Evolutionary conservation across 2,329 filamentous ascomycete genomes (phyloP), one percentile per base, ranked within the genome.

Genomic region (Diaporthe nobilis): DNA sequence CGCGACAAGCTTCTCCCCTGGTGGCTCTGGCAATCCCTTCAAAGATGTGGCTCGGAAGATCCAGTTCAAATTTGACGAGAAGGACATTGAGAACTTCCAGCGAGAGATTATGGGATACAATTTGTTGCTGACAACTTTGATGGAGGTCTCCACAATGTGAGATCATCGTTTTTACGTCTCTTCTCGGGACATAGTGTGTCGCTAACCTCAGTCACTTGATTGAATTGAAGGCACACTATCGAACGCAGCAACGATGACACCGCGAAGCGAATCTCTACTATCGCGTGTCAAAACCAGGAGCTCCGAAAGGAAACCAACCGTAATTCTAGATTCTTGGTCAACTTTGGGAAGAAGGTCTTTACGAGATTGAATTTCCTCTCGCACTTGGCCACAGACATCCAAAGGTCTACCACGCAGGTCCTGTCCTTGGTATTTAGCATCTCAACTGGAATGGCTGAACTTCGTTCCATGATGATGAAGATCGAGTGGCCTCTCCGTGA

Each of bases 31-130:
- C n/a, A 71, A 34, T n/a, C 3, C 39, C 20, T 3, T 58, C 13
- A 71, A 31, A 58, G 67, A 71, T 47, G 20, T n/a, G 10, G 37
- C 51, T 1, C 58, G 37, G 37, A 58, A 47, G 17, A 57, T 71
- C 25, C 67, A 71, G 4, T 58, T 58, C 51, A 58, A 15, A 31
- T 7, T 57, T 2, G 37, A 71, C 22, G 51, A 57, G 15, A 57
- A 71, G 20, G 67, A 71, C 17, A 22, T 71, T 15, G 67, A 71
- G 10, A 44, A 47, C 4, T 57, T 71, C 51, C 49, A 44, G 39
- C 67, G 67, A 25, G 51, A 71, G 15, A 44, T 71, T 6, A 10
- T 58, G 20, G 37, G 3, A 2, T 47, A 57, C 17, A 31, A 34
- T 6, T 15, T 42, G 51, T 34, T 31, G n/a, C 51, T 71, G 2